A percentile compares a stretch with the other conserved stretches of the same genome.
phyloP scores from a whole-genome alignment of 192 early-diverging fungal genomes.

The Funneliformis mosseae region DNA sequence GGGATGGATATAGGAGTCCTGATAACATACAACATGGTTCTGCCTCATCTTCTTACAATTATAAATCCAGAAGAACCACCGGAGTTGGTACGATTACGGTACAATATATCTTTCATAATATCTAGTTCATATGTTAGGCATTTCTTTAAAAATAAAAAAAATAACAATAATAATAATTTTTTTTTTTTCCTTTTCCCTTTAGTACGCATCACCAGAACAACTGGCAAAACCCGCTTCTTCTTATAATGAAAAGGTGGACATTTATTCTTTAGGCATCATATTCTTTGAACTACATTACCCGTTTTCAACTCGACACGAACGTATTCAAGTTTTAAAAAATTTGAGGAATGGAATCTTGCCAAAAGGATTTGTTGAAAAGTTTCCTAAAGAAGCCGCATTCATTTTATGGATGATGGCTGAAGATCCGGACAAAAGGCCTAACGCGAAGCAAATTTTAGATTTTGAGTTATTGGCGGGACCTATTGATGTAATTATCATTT shows the following conservation, averaged over 20 bases:
- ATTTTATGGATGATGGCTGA: conserved; percentile 82
- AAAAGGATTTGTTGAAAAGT: conserved; percentile 63
- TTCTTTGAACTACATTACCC: conserved; percentile 94
- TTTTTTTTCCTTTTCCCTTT: neutral
- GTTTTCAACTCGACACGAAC: conserved; percentile 90
- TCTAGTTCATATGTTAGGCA: neutral
- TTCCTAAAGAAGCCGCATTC: conserved; percentile 80
- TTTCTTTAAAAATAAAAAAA: neutral
- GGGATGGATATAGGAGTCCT: neutral
- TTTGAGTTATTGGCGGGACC: conserved; percentile 54
- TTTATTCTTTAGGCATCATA: conserved; percentile 95
- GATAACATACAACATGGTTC: neutral
- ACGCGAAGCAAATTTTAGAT: conserved; percentile 67
- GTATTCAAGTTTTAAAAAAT: conserved; percentile 65
- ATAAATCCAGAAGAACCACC: conserved; percentile 50
- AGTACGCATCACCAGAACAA: conserved; percentile 88
- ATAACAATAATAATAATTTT: too few relatives aligned
- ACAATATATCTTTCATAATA: conserved; percentile 33
- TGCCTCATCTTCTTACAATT: conserved; percentile 10
- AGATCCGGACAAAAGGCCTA: conserved; percentile 71
- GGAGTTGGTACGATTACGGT: conserved; percentile 78
- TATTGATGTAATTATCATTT: conserved; percentile 6
- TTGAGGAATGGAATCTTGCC: conserved; percentile 73
- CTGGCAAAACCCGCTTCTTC: conserved; percentile 50
- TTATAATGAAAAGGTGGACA: conserved; percentile 84